Evolutionary conservation across 2,329 filamentous ascomycete genomes (phyloP).

Genomic region (Neofusicoccum cordaticola): DNA sequence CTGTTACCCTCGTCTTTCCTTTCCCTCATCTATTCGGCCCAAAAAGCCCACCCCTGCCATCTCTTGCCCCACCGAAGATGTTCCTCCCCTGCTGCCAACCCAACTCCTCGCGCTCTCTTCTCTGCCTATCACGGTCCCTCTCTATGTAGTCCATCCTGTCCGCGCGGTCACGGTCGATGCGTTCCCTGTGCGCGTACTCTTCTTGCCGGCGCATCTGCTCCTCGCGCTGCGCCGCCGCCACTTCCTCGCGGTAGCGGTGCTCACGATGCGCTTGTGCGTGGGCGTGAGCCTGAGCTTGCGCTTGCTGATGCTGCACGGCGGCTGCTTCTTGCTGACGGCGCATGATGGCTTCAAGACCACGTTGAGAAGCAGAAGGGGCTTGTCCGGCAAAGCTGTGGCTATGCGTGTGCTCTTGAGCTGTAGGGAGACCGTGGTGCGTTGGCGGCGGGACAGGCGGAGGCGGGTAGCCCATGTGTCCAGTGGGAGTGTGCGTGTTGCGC

Average conservation of each 20-base stretch:
- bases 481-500: slow-evolving; percentile 11
- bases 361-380: slow-evolving; percentile 7
- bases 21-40: not conserved
- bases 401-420: not conserved
- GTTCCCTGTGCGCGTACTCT: not conserved
- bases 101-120: slow-evolving; percentile 3
- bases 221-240: not conserved
- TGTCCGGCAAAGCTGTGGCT: not conserved
- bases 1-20: not conserved
- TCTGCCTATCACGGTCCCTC: not conserved
- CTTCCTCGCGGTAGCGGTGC: slow-evolving; percentile 13
- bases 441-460: slow-evolving; percentile 10
- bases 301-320: slow-evolving; percentile 1
- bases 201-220: not conserved
- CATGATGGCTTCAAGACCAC: slow-evolving; percentile 10
- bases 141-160: not conserved
- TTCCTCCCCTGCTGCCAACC: not conserved
- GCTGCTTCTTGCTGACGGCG: slow-evolving; percentile 2
- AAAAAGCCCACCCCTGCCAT: not conserved
- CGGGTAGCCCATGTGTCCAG: slow-evolving; percentile 12
- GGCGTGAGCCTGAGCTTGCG: slow-evolving; percentile 8
- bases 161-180: not conserved
- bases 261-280: slow-evolving; percentile 12
- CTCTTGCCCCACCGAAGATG: slow-evolving; percentile 4
- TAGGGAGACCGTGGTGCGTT: slow-evolving; percentile 1